phyloP scores from a whole-genome alignment of 208 protist genomes.

The Leishmania arabica region DNA sequence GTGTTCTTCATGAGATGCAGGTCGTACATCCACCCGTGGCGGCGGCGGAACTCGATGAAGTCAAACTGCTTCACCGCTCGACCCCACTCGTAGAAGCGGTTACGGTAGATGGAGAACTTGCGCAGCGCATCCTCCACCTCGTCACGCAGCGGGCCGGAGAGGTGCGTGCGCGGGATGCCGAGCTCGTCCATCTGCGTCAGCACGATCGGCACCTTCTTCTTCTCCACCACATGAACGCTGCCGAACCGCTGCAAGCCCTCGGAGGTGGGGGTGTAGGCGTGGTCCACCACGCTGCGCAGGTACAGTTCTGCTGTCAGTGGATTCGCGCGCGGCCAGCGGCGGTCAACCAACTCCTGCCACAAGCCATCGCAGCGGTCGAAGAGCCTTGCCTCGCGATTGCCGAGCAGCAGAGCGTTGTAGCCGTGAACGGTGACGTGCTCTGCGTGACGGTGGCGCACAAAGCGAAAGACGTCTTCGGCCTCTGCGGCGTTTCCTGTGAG shows the following conservation, averaged over 20 bases:
- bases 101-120: conserved; percentile 75
- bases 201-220: conserved; percentile 89
- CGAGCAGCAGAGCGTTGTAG: conserved; percentile 85
- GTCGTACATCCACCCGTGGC: conserved; percentile 91
- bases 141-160: conserved; percentile 79
- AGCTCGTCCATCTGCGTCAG: conserved; percentile 83
- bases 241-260: conserved; percentile 74
- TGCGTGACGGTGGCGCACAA: conserved; percentile 60
- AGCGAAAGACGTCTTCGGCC: conserved; percentile 79
- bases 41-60: conserved; percentile 90
- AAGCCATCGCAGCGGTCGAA: conserved; percentile 80
- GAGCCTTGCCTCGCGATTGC: conserved; percentile 67
- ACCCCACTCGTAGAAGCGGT: conserved; percentile 89
- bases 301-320: conserved; percentile 80
- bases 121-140: conserved; percentile 90
- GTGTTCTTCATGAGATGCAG: conserved; percentile 84
- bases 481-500: conserved; percentile 76
- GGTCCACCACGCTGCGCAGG: conserved; percentile 86
- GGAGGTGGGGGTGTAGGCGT: conserved; percentile 80
- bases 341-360: conserved; percentile 86
- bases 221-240: conserved; percentile 80
- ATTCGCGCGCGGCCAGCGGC: conserved; percentile 80
- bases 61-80: conserved; percentile 91
- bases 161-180: conserved; percentile 78
- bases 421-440: conserved; percentile 60